Percentiles rank a stretch among this genome's conserved stretches.
Evolutionary conservation across 176 grass and related monocot species (phyloP).

Genomic region (Aechmea fasciata): DNA sequence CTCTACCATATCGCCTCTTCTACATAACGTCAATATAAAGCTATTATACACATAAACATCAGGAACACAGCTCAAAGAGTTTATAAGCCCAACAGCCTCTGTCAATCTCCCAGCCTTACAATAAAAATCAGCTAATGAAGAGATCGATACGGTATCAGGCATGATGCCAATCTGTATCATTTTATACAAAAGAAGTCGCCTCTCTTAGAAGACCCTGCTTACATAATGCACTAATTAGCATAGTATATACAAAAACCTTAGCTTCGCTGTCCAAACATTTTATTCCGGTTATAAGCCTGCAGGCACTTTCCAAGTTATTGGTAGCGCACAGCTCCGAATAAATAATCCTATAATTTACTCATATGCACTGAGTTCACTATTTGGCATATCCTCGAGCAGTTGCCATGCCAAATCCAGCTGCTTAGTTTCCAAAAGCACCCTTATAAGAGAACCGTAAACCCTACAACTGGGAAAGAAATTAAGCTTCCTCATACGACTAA

Average conservation of each 20-base stretch:
- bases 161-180: constrained; percentile 12
- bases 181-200: constrained; percentile 19
- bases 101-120: constrained; percentile 19
- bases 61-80: background rate
- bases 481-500: constrained; percentile 7
- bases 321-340: background rate
- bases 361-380: background rate
- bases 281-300: constrained; percentile 12
- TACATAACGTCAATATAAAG: constrained; percentile 16
- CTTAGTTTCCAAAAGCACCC: background rate
- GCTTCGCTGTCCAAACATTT: background rate
- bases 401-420: constrained; percentile 6
- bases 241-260: constrained; percentile 17
- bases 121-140: constrained; percentile 13
- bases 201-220: constrained; percentile 14
- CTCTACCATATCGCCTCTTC: constrained; percentile 14
- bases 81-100: constrained; percentile 10
- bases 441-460: constrained; percentile 12
- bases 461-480: background rate
- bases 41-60: constrained; percentile 23
- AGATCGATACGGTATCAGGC: constrained; percentile 14
- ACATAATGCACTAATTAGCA: constrained; percentile 8
- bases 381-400: constrained; percentile 13
- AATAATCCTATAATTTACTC: constrained; percentile 1
- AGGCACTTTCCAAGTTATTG: constrained; percentile 1